Percentiles rank a stretch among this genome's conserved stretches.
phyloP scores from a whole-genome alignment of 2,329 filamentous ascomycete genomes.

The Thelonectria rubi region DNA sequence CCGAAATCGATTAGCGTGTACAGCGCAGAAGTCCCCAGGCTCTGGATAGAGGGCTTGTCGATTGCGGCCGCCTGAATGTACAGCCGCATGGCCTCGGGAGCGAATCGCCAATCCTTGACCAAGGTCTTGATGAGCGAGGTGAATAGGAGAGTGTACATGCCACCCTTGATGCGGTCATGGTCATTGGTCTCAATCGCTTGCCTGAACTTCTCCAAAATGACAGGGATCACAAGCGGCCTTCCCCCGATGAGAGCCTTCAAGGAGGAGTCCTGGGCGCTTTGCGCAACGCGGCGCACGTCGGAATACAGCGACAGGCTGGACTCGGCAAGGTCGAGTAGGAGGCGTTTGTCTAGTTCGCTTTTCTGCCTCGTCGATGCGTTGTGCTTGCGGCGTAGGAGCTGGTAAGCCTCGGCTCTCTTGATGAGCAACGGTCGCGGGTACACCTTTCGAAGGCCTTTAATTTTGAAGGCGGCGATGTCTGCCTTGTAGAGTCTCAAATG shows the following conservation, averaged over 20 bases:
- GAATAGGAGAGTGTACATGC: conserved; percentile 88
- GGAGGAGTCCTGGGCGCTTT: conserved; percentile 91
- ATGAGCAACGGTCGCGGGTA: conserved; percentile 94
- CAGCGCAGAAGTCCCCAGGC: conserved; percentile 80
- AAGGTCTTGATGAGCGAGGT: conserved; percentile 89
- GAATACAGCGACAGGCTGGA: conserved; percentile 93
- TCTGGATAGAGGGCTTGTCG: conserved; percentile 95
- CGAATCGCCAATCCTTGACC: conserved; percentile 92
- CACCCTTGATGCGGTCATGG: conserved; percentile 92
- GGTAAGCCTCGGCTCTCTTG: conserved; percentile 92
- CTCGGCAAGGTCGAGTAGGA: conserved; percentile 87
- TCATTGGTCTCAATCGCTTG: conserved; percentile 82
- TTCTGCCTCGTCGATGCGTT: conserved; percentile 89
- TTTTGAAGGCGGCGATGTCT: conserved; percentile 92
- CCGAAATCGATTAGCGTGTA: conserved; percentile 93
- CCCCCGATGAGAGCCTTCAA: conserved; percentile 91
- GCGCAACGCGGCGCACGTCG: conserved; percentile 93
- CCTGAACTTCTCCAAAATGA: conserved; percentile 81
- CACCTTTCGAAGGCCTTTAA: conserved; percentile 88
- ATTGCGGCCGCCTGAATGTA: conserved; percentile 91
- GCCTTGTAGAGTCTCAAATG: conserved; percentile 84
- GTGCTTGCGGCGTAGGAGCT: conserved; percentile 91
- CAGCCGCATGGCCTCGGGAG: conserved; percentile 85
- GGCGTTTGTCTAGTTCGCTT: conserved; percentile 85
- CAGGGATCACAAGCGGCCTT: conserved; percentile 86